Evolutionary conservation across 2,329 filamentous ascomycete species (phyloP), one percentile per base, ranked within the genome.

Genomic region (Calonectria crousiana): DNA sequence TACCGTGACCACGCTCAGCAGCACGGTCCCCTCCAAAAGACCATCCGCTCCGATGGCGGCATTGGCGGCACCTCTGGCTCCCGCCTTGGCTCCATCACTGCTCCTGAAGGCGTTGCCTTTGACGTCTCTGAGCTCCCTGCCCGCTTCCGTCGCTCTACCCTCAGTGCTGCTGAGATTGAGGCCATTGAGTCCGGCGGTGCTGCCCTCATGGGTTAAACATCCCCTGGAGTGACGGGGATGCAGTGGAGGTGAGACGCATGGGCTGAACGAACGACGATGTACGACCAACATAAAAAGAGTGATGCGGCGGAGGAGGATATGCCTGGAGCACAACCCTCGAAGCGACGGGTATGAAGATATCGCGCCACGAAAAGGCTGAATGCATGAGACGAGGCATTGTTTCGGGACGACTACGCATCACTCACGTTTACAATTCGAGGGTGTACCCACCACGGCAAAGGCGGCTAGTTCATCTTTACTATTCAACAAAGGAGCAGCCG

Each of bases 161-260:
- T 96, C 86, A 93, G 91, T 47, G 86, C 93, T 79, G 92, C 93
- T 53, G 97, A 99, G 90, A 99, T 99, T 74, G 97, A 98, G 85
- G 96, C 95, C 28, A 91, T 99, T 82, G 95, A 98, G 91, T 97
- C 95, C 71, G 97, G 96, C 70, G 97, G 97, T 72, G 97, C 96
- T 41, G 86, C 89, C 44, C 83, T 89, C 71, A 85, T 89, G 77
- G 86, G 87, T 76, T 91, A 84, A 81, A 77, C 72, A 32, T 74
- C 34, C 47, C 70, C 76, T 69, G 60, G 65, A 60, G 38, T 38
- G 66, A 73, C 70, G 73, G 77, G 75, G 78, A 77, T 71, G 72
- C 44, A 78, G 77, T 60, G 78, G 78, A 79, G 77, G 70, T 62
- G 75, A 69, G 58, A 72, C 62, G 76, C 64, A 74, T 30, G 60